Percentiles rank a stretch among this genome's conserved stretches.
Evolutionary conservation across 768 basidiomycete genomes (phyloP).

Genomic region (Saitozyma sp.): DNA sequence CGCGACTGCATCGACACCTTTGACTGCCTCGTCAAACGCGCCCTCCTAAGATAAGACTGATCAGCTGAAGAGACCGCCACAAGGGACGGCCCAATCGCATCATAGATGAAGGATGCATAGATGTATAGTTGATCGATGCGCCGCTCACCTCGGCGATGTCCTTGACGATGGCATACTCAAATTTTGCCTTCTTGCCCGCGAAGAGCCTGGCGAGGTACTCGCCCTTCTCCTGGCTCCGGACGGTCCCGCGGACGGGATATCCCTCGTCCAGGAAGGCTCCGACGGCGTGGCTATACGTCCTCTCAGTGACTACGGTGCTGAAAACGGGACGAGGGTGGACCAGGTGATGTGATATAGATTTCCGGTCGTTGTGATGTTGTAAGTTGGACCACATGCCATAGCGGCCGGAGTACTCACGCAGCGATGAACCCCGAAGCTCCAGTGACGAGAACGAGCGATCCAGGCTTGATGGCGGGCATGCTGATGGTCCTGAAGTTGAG

Average conservation of each 20-base stretch:
- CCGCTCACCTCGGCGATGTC: conserved; percentile 63
- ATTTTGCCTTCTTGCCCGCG: conserved; percentile 45
- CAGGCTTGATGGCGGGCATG: conserved; percentile 9
- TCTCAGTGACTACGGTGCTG: too few species aligned
- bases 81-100: too few species aligned
- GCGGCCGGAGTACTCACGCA: not conserved
- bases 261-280: conserved; percentile 54
- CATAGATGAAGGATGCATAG: too few species aligned
- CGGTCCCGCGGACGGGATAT: conserved; percentile 66
- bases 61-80: too few species aligned
- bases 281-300: conserved; percentile 18
- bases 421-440: conserved; percentile 47
- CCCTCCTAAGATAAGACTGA: too few species aligned
- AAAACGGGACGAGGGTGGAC: too few species aligned
- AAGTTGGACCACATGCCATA: not conserved
- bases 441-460: conserved; percentile 31
- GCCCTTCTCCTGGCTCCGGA: conserved; percentile 64
- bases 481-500: too few species aligned
- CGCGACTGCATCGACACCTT: conserved; percentile 68
- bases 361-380: too few species aligned
- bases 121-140: too few species aligned
- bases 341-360: too few species aligned
- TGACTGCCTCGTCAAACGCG: conserved; percentile 77
- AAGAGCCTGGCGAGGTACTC: conserved; percentile 61
- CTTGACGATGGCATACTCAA: conserved; percentile 68